phyloP scores from a whole-genome alignment of 2,329 filamentous ascomycete genomes.

The Nothophoma quercina region DNA sequence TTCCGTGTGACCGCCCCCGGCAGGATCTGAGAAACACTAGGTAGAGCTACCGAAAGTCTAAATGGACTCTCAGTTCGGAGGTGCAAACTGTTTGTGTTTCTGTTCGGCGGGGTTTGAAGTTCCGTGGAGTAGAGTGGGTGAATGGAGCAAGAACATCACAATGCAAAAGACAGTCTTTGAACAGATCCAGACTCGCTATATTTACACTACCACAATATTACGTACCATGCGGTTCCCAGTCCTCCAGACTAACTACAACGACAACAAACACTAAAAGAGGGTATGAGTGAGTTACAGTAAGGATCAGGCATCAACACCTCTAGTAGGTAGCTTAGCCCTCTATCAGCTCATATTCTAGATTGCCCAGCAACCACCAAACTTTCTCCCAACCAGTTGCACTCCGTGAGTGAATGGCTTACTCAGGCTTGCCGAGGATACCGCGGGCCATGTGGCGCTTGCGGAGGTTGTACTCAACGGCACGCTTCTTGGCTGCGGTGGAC shows the following conservation, averaged over 20 bases:
- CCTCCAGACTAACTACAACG: slow-evolving; percentile 13
- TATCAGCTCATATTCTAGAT: slow-evolving; percentile 20
- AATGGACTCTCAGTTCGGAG: background rate
- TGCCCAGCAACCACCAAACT: slow-evolving; percentile 24
- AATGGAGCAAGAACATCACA: slow-evolving; percentile 1
- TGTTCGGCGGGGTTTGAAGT: too few species aligned
- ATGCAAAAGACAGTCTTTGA: background rate
- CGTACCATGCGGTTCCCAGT: slow-evolving; percentile 12
- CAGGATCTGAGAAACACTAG: background rate
- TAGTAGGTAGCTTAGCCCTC: slow-evolving; percentile 1
- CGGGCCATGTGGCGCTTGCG: slow-evolving; percentile 49
- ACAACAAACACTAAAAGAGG: slow-evolving; percentile 19
- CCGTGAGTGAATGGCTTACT: slow-evolving; percentile 25
- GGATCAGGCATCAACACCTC: slow-evolving; percentile 10
- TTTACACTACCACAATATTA: slow-evolving; percentile 19
- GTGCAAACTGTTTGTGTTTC: background rate
- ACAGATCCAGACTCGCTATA: slow-evolving; percentile 23
- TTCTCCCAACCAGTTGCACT: background rate
- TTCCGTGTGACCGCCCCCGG: slow-evolving; percentile 1
- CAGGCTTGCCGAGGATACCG: slow-evolving; percentile 44
- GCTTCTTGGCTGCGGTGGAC: slow-evolving; percentile 65
- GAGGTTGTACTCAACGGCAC: slow-evolving; percentile 64
- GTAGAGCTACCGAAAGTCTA: slow-evolving; percentile 7
- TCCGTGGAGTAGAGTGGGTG: too few species aligned
- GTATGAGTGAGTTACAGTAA: slow-evolving; percentile 22